Evolutionary conservation across 2,329 filamentous ascomycete species (phyloP), one percentile per base, ranked within the genome.

Genomic region (Botrytis byssoidea): DNA sequence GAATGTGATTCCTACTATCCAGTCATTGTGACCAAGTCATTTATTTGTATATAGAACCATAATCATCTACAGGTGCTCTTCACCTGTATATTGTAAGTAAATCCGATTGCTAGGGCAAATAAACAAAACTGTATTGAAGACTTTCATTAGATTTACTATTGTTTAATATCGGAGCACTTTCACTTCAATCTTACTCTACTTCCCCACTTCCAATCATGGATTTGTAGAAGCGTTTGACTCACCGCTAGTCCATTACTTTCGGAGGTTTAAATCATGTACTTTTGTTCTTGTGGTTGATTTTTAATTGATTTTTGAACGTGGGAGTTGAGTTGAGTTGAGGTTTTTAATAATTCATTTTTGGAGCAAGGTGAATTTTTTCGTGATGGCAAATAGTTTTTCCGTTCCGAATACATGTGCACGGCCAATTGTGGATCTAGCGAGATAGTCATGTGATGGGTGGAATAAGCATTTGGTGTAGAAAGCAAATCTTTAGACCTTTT

Each of bases 191-290:
- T 40, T 40, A 1, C 40, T 40, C 40, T 40, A 40, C 40, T 40
- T 40, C 40, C 2, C 40, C 2, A 40, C 40, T 1, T 40, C 40
- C 40, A 40, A 40, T 40, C 12, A 40, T 40, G 12, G 12, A 40
- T 40, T 40, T 1, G 12, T 40, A 40, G 0, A 40, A 40, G 48
- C 10, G 25, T 51, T 51, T 12, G 25, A n/a, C n/a, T n/a, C 25
- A 10, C 48, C 48, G 12, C 25, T 51, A 51, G 25, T 51, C 48
- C 48, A 51, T 3, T n/a, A 2, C 5, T n/a, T 51, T n/a, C 14
- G 4, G 1, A 14, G 1, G 0, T 51, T 14, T 6, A 5, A 6
- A 14, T 12, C 4, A 51, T 51, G 1, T 25, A 5, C 20, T 46
- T 46, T 46, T 46, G 18, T 20, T 46, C 7, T 22, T 20, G 12